phyloP scores from a whole-genome alignment of 2,329 filamentous ascomycete species.

The Tolypocladium nubicola region DNA sequence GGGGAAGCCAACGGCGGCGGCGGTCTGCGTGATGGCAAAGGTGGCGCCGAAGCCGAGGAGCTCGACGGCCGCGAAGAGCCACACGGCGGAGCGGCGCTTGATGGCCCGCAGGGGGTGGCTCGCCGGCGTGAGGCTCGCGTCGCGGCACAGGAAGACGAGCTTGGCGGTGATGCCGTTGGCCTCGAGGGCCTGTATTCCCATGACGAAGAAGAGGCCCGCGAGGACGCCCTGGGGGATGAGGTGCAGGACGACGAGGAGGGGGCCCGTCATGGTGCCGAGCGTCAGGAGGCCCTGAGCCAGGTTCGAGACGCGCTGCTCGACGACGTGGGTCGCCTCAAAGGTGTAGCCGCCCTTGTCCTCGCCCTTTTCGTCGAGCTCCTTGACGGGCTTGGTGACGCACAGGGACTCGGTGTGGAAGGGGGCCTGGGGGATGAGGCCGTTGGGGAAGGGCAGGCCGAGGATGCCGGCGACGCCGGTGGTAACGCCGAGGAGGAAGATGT shows the following conservation, averaged over 20 bases:
- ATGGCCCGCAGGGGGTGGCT: conserved; percentile 51
- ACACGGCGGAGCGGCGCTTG: conserved; percentile 53
- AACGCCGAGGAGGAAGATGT: conserved; percentile 68
- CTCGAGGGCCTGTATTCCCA: conserved; percentile 69
- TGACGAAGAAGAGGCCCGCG: conserved; percentile 74
- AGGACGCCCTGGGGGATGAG: conserved; percentile 72
- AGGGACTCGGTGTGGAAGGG: conserved; percentile 74
- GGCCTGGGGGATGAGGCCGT: conserved; percentile 74
- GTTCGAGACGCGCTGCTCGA: conserved; percentile 72
- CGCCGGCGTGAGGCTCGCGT: conserved; percentile 48
- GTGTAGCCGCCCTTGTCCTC: conserved; percentile 45
- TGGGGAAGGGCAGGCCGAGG: conserved; percentile 69
- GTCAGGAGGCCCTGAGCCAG: conserved; percentile 68
- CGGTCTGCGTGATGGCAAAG: conserved; percentile 74
- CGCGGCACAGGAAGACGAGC: conserved; percentile 57
- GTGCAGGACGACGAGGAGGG: conserved; percentile 62
- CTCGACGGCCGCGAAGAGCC: conserved; percentile 60
- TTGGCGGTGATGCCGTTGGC: conserved; percentile 71
- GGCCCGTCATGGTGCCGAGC: conserved; percentile 68
- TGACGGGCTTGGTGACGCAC: conserved; percentile 53
- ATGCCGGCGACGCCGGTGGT: conserved; percentile 68
- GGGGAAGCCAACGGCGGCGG: conserved; percentile 73
- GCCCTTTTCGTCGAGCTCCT: conserved; percentile 41
- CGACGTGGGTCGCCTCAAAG: conserved; percentile 48
- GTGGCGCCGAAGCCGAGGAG: conserved; percentile 64